phyloP scores from a whole-genome alignment of 2,329 filamentous ascomycete genomes.

The Periconia sp. region DNA sequence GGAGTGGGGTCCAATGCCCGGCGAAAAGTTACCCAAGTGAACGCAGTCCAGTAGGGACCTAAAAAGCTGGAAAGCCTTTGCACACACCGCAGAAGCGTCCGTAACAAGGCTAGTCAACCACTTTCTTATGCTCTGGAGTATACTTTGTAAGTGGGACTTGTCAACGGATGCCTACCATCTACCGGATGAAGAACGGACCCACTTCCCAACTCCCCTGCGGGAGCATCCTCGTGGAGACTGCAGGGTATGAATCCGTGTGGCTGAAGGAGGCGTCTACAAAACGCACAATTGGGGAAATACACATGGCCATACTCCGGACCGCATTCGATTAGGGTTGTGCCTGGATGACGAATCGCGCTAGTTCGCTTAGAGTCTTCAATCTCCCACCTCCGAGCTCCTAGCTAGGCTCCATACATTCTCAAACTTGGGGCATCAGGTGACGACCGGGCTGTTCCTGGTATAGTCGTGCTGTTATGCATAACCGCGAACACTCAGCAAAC shows the following conservation, averaged over 20 bases:
- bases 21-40: no score
- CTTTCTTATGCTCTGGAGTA: no score
- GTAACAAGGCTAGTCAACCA: background rate
- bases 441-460: no score
- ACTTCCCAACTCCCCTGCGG: background rate
- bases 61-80: no score
- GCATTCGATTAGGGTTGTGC: constrained; percentile 1
- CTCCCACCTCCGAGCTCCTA: background rate
- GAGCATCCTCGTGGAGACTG: constrained; percentile 1
- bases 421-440: no score
- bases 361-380: background rate
- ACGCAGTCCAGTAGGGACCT: no score
- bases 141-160: no score
- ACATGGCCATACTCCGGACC: constrained; percentile 3
- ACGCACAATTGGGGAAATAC: background rate
- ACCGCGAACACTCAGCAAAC: background rate
- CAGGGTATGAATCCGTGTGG: background rate
- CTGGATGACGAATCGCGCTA: constrained; percentile 4
- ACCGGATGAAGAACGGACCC: background rate
- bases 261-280: constrained; percentile 2
- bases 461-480: no score
- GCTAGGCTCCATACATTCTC: no score
- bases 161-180: no score
- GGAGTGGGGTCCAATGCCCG: no score
- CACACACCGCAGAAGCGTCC: background rate